Percentiles rank a stretch among this genome's conserved stretches.
These are phyloP conservation scores for Abrus precatorius DNA, from an alignment of 306 rosid genomes.

Conservation along the genomic window DNA sequence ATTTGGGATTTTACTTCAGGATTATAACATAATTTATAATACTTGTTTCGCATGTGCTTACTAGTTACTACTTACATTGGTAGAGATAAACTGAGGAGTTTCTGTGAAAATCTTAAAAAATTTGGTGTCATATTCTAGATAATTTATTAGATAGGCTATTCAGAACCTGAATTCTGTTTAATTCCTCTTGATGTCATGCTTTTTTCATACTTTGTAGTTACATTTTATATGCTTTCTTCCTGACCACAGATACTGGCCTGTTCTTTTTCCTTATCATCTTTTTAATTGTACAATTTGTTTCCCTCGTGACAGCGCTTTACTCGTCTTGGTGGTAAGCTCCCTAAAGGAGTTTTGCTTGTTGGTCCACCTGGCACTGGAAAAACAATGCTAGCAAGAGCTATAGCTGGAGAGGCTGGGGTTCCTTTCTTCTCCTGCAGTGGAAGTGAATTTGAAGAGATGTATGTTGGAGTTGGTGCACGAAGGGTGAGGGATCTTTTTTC, in stretches of 20 bases:
- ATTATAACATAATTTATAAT: not conserved
- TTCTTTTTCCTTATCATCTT: too few relatives aligned
- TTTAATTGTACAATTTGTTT: constrained; percentile 26
- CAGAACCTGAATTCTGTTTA: not conserved
- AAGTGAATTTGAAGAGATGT: constrained; percentile 97
- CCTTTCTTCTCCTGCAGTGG: constrained; percentile 97
- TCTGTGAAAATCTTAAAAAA: not conserved
- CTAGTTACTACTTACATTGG: not conserved
- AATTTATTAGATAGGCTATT: not conserved
- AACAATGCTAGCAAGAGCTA: constrained; percentile 96
- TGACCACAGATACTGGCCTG: not conserved
- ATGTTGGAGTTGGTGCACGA: constrained; percentile 97
- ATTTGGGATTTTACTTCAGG: not conserved
- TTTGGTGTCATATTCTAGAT: not conserved
- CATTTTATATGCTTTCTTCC: not conserved
- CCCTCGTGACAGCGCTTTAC: constrained; percentile 83
- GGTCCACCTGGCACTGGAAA: constrained; percentile 98
- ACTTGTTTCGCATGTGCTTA: constrained; percentile 10
- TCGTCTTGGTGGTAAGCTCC: constrained; percentile 96
- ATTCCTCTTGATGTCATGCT: not conserved
- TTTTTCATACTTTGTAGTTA: not conserved
- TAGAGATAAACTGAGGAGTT: not conserved
- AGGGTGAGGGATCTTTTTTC: constrained; percentile 92
- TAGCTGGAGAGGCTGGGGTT: constrained; percentile 98
- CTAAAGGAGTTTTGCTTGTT: constrained; percentile 94